These are phyloP conservation scores for Pseudonitzschia delicatissima DNA, from an alignment of 108 stramenopile species.

Conservation along the genomic window DNA sequence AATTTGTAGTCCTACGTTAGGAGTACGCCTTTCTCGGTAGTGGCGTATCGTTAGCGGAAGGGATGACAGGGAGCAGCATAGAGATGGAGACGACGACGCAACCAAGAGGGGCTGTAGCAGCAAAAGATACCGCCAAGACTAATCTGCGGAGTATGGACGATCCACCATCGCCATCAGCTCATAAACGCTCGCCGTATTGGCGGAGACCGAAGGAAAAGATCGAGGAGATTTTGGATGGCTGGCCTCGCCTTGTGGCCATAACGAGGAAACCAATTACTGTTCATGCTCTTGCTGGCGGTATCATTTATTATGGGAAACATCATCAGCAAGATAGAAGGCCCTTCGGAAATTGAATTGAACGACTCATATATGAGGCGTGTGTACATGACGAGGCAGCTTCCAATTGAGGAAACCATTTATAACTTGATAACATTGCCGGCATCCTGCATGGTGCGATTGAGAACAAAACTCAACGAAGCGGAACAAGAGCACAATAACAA, in stretches of 20 bases:
- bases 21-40: no score
- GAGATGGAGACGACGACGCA: no score
- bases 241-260: background rate
- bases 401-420: background rate
- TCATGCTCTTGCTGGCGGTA: background rate
- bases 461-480: background rate
- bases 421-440: background rate
- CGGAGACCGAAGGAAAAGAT: no score
- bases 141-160: no score
- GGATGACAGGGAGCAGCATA: no score
- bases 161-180: no score
- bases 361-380: background rate
- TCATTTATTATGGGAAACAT: background rate
- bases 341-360: background rate
- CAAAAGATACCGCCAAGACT: no score
- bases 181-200: no score
- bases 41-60: no score
- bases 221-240: background rate
- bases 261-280: background rate
- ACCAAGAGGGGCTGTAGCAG: no score
- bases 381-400: background rate
- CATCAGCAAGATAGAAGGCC: background rate
- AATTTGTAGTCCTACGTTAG: no score
- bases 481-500: background rate
- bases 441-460: background rate